Evolutionary conservation across 2,329 filamentous ascomycete genomes (phyloP).

Genomic region (Colletotrichum ledebouriae): DNA sequence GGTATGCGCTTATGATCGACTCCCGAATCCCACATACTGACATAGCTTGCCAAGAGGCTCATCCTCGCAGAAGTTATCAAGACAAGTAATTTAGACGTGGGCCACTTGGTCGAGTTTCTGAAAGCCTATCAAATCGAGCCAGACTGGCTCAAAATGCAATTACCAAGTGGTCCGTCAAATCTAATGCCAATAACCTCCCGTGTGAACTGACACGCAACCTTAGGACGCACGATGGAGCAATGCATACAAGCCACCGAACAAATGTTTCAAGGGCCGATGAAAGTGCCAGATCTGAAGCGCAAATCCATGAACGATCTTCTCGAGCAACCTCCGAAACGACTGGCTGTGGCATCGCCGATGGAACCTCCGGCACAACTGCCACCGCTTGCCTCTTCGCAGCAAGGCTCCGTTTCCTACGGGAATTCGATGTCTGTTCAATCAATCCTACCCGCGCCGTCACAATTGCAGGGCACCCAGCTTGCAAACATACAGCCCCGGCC

Average conservation of each 20-base stretch:
- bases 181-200: constrained; percentile 5
- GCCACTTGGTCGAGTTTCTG: constrained; percentile 62
- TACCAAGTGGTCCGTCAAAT: constrained; percentile 59
- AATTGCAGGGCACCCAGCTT: constrained; percentile 35
- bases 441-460: constrained; percentile 28
- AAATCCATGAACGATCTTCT: constrained; percentile 52
- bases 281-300: constrained; percentile 51
- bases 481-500: constrained; percentile 44
- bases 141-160: constrained; percentile 63
- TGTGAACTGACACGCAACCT: constrained; percentile 12
- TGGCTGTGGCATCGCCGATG: constrained; percentile 42
- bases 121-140: constrained; percentile 53
- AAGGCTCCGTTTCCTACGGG: constrained; percentile 18
- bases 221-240: constrained; percentile 63
- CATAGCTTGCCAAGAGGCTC: constrained; percentile 61
- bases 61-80: constrained; percentile 71
- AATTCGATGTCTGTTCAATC: constrained; percentile 28
- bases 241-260: constrained; percentile 57
- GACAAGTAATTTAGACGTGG: constrained; percentile 63
- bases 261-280: constrained; percentile 53
- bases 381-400: constrained; percentile 26
- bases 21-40: constrained; percentile 16
- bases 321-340: constrained; percentile 52
- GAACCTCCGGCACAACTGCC: constrained; percentile 34
- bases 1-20: constrained; percentile 53